These are phyloP conservation scores for Pascua guehoae DNA, from an alignment of 1,284 basidiomycete species.

Conservation along the genomic window DNA sequence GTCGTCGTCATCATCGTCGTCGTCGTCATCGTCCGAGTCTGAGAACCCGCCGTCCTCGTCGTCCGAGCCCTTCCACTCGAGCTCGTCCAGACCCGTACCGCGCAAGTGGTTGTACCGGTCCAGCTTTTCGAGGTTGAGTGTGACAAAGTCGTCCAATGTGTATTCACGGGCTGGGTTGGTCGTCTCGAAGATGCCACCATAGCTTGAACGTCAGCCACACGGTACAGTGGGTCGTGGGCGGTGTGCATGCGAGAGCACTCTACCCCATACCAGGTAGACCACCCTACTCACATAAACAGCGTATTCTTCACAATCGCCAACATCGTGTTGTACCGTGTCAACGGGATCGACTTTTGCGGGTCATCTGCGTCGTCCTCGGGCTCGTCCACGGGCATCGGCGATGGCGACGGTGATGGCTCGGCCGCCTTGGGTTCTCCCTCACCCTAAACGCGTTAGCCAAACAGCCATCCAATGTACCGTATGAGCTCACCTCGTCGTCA, in stretches of 20 bases:
- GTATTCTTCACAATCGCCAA: slow-evolving; percentile 80
- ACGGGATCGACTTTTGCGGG: slow-evolving; percentile 65
- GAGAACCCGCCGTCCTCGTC: slow-evolving; percentile 52
- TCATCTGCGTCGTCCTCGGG: slow-evolving; percentile 60
- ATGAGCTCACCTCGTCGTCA: slow-evolving; percentile 1
- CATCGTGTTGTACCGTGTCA: slow-evolving; percentile 88
- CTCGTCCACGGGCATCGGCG: not conserved
- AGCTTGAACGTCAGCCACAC: slow-evolving; percentile 54
- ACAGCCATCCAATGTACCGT: slow-evolving; percentile 6
- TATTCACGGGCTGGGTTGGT: slow-evolving; percentile 66
- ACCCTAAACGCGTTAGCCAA: slow-evolving; percentile 21
- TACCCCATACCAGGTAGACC: no score
- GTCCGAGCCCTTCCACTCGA: slow-evolving; percentile 59
- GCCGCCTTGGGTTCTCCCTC: slow-evolving; percentile 6
- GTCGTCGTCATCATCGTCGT: slow-evolving; percentile 31
- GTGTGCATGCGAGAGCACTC: not conserved
- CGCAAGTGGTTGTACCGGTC: slow-evolving; percentile 71
- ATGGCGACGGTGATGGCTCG: slow-evolving; percentile 4
- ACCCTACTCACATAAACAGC: slow-evolving; percentile 61
- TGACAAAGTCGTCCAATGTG: slow-evolving; percentile 78
- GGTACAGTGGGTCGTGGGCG: no score
- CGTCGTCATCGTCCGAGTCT: slow-evolving; percentile 57
- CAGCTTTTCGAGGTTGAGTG: slow-evolving; percentile 72
- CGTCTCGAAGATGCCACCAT: slow-evolving; percentile 81
- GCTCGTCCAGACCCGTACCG: slow-evolving; percentile 61